Evolutionary conservation across 2,329 filamentous ascomycete species (phyloP).

Genomic region (Botrytis cinerea): DNA sequence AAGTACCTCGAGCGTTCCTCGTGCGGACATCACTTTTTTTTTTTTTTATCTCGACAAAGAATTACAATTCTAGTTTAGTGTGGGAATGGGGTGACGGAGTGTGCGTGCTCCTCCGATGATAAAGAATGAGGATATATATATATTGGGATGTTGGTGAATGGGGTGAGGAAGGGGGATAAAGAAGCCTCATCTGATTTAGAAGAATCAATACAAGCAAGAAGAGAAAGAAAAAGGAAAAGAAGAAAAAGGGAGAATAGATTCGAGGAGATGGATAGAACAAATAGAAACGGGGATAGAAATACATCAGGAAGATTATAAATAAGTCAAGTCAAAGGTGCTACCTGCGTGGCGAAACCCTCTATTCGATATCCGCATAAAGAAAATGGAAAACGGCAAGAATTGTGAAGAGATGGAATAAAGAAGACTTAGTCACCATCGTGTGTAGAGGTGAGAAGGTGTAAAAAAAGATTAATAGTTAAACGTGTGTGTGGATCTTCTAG

Average conservation of each 20-base stretch:
- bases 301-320: background rate
- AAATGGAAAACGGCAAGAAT: background rate
- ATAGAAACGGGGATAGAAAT: background rate
- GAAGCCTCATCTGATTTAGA: background rate
- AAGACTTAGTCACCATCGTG: background rate
- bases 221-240: too few species aligned
- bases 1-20: background rate
- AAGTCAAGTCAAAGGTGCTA: background rate
- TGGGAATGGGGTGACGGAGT: background rate
- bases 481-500: background rate
- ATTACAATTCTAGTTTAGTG: background rate
- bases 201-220: background rate
- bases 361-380: background rate
- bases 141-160: background rate
- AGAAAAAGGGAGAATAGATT: too few species aligned
- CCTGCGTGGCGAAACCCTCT: background rate
- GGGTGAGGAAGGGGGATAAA: background rate
- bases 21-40: background rate
- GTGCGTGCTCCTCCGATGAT: background rate
- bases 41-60: background rate
- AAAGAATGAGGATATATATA: background rate
- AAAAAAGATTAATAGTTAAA: background rate
- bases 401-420: slow-evolving; percentile 1
- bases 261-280: background rate
- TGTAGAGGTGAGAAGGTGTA: background rate